phyloP scores from a whole-genome alignment of 495 filamentous ascomycete genomes.

The Tuber aestivum region DNA sequence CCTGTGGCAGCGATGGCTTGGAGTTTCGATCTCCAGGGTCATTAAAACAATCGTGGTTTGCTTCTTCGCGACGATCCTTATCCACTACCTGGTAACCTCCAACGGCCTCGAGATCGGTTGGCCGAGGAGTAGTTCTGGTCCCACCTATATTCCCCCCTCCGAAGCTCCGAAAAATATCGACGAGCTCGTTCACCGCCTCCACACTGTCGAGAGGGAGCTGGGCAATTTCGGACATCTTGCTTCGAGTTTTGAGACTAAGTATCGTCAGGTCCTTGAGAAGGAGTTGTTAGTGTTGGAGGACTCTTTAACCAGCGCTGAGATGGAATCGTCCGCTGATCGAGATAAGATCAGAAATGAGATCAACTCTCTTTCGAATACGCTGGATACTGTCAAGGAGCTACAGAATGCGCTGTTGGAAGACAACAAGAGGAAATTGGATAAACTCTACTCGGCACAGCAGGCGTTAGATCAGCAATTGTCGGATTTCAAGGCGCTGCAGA shows the following conservation, averaged over 20 bases:
- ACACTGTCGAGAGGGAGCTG: slow-evolving; percentile 27
- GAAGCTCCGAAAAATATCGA: slow-evolving; percentile 21
- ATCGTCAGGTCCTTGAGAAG: not conserved
- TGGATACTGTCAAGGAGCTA: slow-evolving; percentile 12
- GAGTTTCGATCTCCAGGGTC: not conserved
- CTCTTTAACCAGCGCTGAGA: not conserved
- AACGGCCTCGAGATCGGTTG: slow-evolving; percentile 20
- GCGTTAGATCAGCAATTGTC: not conserved
- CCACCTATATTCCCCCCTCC: slow-evolving; percentile 25
- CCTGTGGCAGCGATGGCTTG: slow-evolving; percentile 23
- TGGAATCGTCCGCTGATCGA: not conserved
- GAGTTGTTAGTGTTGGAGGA: not conserved
- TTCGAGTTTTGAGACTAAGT: slow-evolving; percentile 2
- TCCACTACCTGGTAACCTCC: slow-evolving; percentile 10
- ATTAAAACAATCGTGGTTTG: not conserved
- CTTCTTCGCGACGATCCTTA: slow-evolving; percentile 10
- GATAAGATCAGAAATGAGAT: slow-evolving; percentile 18
- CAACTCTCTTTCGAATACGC: slow-evolving; percentile 7
- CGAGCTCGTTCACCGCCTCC: slow-evolving; percentile 29
- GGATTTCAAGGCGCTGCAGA: slow-evolving; percentile 4
- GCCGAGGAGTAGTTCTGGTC: slow-evolving; percentile 7
- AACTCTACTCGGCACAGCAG: not conserved
- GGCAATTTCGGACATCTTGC: slow-evolving; percentile 19
- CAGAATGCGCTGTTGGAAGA: slow-evolving; percentile 8
- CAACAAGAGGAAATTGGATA: slow-evolving; percentile 13